Evolutionary conservation across 1,284 basidiomycete species (phyloP).

Genomic region (Xerocomus nothofagi): DNA sequence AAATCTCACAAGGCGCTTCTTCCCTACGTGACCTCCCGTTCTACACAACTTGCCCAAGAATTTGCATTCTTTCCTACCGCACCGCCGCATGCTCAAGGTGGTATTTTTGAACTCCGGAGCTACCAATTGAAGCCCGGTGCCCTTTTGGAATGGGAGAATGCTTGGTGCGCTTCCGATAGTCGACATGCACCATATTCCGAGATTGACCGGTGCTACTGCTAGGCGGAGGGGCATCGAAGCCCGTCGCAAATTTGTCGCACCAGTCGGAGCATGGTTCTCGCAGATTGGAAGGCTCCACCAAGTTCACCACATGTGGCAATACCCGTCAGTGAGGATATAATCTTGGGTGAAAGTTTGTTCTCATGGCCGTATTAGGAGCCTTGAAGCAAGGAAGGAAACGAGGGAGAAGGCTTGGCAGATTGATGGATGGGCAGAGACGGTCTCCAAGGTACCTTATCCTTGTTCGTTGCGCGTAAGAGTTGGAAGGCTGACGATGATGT

Average conservation of each 20-base stretch:
- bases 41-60: conserved; percentile 83
- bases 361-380: conserved; percentile 48
- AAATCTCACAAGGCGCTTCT: conserved; percentile 67
- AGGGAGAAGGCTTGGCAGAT: conserved; percentile 90
- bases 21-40: conserved; percentile 69
- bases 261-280: conserved; percentile 93
- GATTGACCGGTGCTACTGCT: conserved; percentile 11
- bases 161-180: conserved; percentile 60
- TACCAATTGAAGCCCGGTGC: conserved; percentile 86
- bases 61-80: conserved; percentile 92
- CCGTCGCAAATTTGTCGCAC: conserved; percentile 77
- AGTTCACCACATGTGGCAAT: conserved; percentile 95
- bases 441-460: conserved; percentile 69
- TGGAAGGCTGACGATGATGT: conserved; percentile 15
- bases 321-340: conserved; percentile 58
- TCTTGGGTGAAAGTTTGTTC: conserved; percentile 4
- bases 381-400: conserved; percentile 78
- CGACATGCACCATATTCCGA: background rate
- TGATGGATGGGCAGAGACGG: conserved; percentile 93
- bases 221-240: conserved; percentile 89
- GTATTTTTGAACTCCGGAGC: conserved; percentile 87
- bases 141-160: conserved; percentile 88
- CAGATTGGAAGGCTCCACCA: conserved; percentile 89
- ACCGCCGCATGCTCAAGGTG: conserved; percentile 82
- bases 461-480: background rate